phyloP scores from a whole-genome alignment of 345 rosid genomes.

The Euclidium syriacum region DNA sequence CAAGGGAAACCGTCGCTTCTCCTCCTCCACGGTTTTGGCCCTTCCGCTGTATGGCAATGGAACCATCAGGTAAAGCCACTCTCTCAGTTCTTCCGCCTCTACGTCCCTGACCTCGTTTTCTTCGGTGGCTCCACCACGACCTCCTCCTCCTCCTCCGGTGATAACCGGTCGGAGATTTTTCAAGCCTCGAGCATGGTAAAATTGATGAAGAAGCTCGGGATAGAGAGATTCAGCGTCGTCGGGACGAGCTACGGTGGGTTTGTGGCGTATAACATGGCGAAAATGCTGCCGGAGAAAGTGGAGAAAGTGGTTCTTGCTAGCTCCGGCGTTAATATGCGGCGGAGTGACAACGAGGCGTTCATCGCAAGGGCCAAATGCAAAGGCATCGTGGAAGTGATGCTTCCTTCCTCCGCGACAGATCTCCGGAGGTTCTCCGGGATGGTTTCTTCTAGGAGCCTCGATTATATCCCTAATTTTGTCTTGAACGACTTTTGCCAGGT shows the following conservation, averaged over 20 bases:
- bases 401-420: conserved; percentile 51
- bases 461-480: conserved; percentile 51
- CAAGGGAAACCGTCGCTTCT: conserved; percentile 43
- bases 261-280: conserved; percentile 71
- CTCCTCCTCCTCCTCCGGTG: conserved; percentile 18
- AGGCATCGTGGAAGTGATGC: conserved; percentile 45
- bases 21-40: conserved; percentile 88
- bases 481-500: conserved; percentile 58
- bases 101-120: conserved; percentile 76
- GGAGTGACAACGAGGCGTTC: conserved; percentile 44
- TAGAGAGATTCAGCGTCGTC: conserved; percentile 45
- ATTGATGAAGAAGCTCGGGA: conserved; percentile 41
- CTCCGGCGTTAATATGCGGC: conserved; percentile 59
- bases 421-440: conserved; percentile 44
- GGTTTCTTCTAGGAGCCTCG: conserved; percentile 29
- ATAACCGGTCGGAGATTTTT: conserved; percentile 62
- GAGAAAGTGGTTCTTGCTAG: conserved; percentile 82
- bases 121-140: conserved; percentile 63
- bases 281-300: conserved; percentile 63
- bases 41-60: conserved; percentile 76
- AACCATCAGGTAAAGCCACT: conserved; percentile 53
- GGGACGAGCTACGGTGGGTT: conserved; percentile 95
- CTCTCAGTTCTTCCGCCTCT: conserved; percentile 40
- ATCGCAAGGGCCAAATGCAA: conserved; percentile 38
- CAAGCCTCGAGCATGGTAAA: conserved; percentile 52